Evolutionary conservation across 2,329 filamentous ascomycete genomes (phyloP).

Genomic region (Fusarium nematophilum): DNA sequence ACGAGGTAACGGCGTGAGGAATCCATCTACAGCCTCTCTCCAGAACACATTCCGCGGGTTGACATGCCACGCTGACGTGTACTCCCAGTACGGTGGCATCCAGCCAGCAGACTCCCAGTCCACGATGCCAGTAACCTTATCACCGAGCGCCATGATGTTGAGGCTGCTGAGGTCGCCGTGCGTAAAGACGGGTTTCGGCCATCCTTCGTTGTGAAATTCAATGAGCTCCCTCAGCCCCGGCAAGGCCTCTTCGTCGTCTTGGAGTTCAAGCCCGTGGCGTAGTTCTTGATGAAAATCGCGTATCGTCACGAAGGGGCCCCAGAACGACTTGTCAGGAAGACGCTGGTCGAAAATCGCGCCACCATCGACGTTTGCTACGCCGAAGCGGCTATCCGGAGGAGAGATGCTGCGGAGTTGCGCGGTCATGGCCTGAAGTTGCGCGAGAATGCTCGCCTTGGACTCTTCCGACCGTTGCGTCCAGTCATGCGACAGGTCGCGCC

Average conservation of each 20-base stretch:
- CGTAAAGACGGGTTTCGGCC: slow-evolving; percentile 50
- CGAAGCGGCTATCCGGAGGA: slow-evolving; percentile 10
- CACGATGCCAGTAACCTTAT: slow-evolving; percentile 57
- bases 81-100: slow-evolving; percentile 51
- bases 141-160: slow-evolving; percentile 56
- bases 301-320: slow-evolving; percentile 43
- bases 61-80: slow-evolving; percentile 33
- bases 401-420: slow-evolving; percentile 31
- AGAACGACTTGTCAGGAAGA: slow-evolving; percentile 28
- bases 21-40: slow-evolving; percentile 31
- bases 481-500: neutral
- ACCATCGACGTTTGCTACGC: slow-evolving; percentile 30
- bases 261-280: neutral
- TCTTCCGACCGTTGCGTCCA: slow-evolving; percentile 3
- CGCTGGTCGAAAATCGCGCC: slow-evolving; percentile 40
- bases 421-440: neutral
- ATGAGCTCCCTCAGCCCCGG: slow-evolving; percentile 30
- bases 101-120: slow-evolving; percentile 51
- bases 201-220: slow-evolving; percentile 31
- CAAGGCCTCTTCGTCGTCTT: neutral
- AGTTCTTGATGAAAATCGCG: slow-evolving; percentile 44
- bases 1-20: slow-evolving; percentile 20
- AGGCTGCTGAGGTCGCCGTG: slow-evolving; percentile 57
- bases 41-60: slow-evolving; percentile 36
- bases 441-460: neutral